Evolutionary conservation across 2,329 filamentous ascomycete species (phyloP).

Genomic region (Alternaria incomplexa): DNA sequence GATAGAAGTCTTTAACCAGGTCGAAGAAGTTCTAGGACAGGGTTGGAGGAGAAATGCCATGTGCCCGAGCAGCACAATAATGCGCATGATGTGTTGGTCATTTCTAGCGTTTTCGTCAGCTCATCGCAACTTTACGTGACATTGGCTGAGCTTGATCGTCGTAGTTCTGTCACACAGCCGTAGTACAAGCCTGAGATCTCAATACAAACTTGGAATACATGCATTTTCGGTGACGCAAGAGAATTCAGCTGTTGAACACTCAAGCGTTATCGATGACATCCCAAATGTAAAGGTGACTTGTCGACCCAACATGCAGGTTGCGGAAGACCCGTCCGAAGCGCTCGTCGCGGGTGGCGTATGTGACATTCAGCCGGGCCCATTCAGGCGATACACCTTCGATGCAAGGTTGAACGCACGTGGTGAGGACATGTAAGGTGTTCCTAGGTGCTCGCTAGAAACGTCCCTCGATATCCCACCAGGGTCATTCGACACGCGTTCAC

Average conservation of each 20-base stretch:
- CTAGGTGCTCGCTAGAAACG: background rate
- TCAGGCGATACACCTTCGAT: background rate
- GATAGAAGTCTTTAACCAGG: background rate
- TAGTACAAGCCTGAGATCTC: background rate
- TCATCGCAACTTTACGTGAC: background rate
- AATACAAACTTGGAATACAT: background rate
- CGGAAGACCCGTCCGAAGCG: background rate
- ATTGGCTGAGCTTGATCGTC: background rate
- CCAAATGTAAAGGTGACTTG: background rate
- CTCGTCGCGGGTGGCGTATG: conserved; percentile 1
- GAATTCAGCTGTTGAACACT: background rate
- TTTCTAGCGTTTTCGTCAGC: background rate
- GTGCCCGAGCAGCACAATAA: background rate
- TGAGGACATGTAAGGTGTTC: background rate
- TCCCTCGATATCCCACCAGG: background rate
- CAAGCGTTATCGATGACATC: background rate
- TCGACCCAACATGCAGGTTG: background rate
- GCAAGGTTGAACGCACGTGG: conserved; percentile 1
- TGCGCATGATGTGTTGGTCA: background rate
- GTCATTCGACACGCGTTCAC: background rate
- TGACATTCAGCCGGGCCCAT: conserved; percentile 32
- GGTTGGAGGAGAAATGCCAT: background rate
- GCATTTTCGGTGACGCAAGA: background rate
- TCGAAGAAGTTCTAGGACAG: background rate
- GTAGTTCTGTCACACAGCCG: background rate